These are phyloP conservation scores for Gentiana macrophylla DNA, from an alignment of 257 asterid species.

Conservation along the genomic window DNA sequence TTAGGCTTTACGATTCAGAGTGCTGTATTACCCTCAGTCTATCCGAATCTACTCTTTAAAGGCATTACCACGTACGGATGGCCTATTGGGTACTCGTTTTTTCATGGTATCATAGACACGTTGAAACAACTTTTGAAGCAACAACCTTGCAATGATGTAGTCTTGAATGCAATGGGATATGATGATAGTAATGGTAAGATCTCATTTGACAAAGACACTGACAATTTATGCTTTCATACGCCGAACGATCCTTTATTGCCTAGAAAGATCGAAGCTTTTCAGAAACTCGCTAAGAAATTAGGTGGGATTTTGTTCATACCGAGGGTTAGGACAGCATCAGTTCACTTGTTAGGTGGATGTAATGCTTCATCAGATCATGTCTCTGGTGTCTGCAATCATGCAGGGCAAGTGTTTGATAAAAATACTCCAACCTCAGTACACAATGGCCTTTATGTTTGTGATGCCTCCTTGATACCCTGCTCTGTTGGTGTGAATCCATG, in stretches of 20 bases:
- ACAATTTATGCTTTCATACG: slow-evolving; percentile 20
- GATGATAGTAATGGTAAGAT: slow-evolving; percentile 35
- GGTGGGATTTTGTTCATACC: slow-evolving; percentile 50
- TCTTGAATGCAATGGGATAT: slow-evolving; percentile 38
- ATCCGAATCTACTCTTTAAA: slow-evolving; percentile 31
- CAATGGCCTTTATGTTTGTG: slow-evolving; percentile 39
- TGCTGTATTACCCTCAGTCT: slow-evolving; percentile 39
- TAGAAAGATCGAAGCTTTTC: slow-evolving; percentile 28
- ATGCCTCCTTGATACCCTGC: slow-evolving; percentile 49
- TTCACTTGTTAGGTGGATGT: slow-evolving; percentile 54
- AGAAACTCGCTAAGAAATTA: slow-evolving; percentile 32
- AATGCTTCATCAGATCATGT: slow-evolving; percentile 30
- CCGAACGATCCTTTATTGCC: slow-evolving; percentile 41
- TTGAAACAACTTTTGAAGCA: slow-evolving; percentile 14
- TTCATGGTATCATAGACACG: slow-evolving; percentile 15
- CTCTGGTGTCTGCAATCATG: slow-evolving; percentile 34
- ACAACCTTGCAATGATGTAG: slow-evolving; percentile 21
- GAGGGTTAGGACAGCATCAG: slow-evolving; percentile 34
- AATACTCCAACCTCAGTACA: slow-evolving; percentile 10
- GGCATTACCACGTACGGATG: slow-evolving; percentile 32
- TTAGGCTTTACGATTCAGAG: slow-evolving; percentile 40
- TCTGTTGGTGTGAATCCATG: slow-evolving; percentile 47
- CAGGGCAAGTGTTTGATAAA: slow-evolving; percentile 41
- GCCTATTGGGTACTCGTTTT: slow-evolving; percentile 17
- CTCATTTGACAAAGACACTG: slow-evolving; percentile 20